Base-by-base conservation (phyloP, 179 eudicot genomes). In the Actinidia polygama region DNA sequence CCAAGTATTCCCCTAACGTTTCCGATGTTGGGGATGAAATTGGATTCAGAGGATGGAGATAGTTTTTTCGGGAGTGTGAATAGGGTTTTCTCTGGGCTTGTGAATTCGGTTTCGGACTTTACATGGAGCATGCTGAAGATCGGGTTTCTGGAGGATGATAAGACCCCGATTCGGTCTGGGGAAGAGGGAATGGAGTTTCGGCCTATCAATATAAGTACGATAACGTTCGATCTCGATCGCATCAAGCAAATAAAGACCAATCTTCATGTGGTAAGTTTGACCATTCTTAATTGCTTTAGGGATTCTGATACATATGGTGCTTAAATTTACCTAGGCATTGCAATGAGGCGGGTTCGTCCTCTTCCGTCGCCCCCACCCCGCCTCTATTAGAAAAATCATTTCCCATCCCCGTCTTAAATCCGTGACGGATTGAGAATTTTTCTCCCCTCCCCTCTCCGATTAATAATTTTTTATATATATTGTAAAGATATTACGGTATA, bases 61-160 rank as follows among this genome's bases (percentile, higher is more conserved):
- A 78, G 80, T 6, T 24, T 85, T 59, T 36, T 77, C 3, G 63
- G 70, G 72, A 62, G 58, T n/a, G 74, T 89, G 77, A 87, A 87
- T 69, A 73, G 75, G 47, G 36, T 79, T 18, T 9, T 90, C 4
- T 83, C 82, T 12, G 81, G 86, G 44, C 67, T 90, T 21, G 79
- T 85, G 19, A 86, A 92, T 55, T 90, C 95, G 0, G 55, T 85
- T 16, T 46, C 68, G 30, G 98, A 95, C 85, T 91, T 91, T 55
- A 93, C 90, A 46, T 94, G 91, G 93, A 87, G 97, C 72, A 46
- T 95, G 30, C 54, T 94, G 77, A 95, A 91, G 85, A 91, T 95
- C 75, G 89, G 86, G 61, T 73, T 89, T 5, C 72, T 87, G 9
- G 90, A 90, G 70, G 98, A 95, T 83, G 93, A 89, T 71, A 79